Evolutionary conservation across 1,284 basidiomycete species (phyloP).

Genomic region (Rhizopogon hawkerae): DNA sequence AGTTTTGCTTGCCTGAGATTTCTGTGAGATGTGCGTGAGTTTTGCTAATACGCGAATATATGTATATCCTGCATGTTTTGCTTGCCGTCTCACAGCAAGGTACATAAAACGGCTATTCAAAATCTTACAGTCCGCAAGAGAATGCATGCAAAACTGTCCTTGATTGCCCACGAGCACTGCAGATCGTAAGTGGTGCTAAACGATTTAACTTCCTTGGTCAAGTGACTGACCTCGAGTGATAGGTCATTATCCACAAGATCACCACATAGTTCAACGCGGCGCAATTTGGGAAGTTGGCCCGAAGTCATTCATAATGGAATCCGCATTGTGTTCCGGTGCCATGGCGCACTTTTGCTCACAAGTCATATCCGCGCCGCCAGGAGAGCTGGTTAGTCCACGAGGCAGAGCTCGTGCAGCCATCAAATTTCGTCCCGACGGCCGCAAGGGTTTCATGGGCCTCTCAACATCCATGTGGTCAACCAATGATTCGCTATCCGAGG

Average conservation of each 20-base stretch:
- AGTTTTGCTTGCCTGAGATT: background rate
- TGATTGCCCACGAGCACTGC: background rate
- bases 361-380: constrained; percentile 28
- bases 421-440: constrained; percentile 27
- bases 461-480: constrained; percentile 21
- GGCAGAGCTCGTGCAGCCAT: constrained; percentile 20
- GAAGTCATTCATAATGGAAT: constrained; percentile 14
- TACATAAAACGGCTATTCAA: background rate
- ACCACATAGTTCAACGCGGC: constrained; percentile 17
- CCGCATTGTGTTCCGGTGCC: constrained; percentile 16
- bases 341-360: constrained; percentile 17
- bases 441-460: constrained; percentile 30
- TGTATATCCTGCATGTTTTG: constrained; percentile 1
- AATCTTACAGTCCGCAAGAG: background rate
- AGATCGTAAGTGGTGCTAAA: constrained; percentile 9
- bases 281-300: constrained; percentile 20
- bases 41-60: constrained; percentile 1
- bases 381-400: constrained; percentile 16
- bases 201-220: constrained; percentile 2
- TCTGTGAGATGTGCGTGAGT: constrained; percentile 1
- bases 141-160: background rate
- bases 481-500: constrained; percentile 12
- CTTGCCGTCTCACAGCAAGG: constrained; percentile 1
- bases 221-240: constrained; percentile 24
- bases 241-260: constrained; percentile 1